phyloP scores from a whole-genome alignment of 441 rosid genomes.

The Aleurites moluccanus region DNA sequence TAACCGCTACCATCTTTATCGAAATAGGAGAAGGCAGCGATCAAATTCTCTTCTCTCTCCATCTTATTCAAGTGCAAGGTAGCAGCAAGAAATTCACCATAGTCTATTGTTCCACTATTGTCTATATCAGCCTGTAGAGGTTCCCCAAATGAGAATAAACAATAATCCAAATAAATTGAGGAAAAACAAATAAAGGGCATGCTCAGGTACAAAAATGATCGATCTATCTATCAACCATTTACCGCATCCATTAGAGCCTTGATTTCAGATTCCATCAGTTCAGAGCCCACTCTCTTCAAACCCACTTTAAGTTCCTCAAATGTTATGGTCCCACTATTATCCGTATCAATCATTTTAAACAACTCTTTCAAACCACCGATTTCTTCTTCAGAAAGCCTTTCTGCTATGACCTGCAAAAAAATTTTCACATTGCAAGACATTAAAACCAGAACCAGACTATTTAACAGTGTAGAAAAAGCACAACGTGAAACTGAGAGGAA shows the following conservation, averaged over 20 bases:
- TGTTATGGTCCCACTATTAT: conserved; percentile 79
- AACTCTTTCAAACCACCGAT: conserved; percentile 83
- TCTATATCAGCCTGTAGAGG: conserved; percentile 78
- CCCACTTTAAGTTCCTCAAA: conserved; percentile 82
- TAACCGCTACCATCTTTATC: conserved; percentile 89
- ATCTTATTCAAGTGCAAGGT: conserved; percentile 79
- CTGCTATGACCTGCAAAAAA: conserved; percentile 73
- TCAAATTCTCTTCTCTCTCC: conserved; percentile 78
- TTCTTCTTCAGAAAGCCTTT: conserved; percentile 90
- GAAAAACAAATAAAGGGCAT: neutral
- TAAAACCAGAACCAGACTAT: neutral
- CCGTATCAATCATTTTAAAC: conserved; percentile 86
- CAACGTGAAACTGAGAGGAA: neutral
- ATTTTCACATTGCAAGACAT: conserved; percentile 1
- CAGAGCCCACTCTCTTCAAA: conserved; percentile 70
- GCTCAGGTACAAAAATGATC: neutral
- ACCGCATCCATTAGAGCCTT: conserved; percentile 85
- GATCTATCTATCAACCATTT: conserved; percentile 16
- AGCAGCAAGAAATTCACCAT: conserved; percentile 87
- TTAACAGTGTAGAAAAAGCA: neutral
- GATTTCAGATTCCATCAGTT: conserved; percentile 81
- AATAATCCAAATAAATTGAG: conserved; percentile 22
- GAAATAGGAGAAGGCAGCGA: conserved; percentile 74
- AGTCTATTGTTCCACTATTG: conserved; percentile 86
- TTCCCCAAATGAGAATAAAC: conserved; percentile 4